phyloP scores from a whole-genome alignment of 2,329 filamentous ascomycete species.

The Coniochaeta pulveracea region DNA sequence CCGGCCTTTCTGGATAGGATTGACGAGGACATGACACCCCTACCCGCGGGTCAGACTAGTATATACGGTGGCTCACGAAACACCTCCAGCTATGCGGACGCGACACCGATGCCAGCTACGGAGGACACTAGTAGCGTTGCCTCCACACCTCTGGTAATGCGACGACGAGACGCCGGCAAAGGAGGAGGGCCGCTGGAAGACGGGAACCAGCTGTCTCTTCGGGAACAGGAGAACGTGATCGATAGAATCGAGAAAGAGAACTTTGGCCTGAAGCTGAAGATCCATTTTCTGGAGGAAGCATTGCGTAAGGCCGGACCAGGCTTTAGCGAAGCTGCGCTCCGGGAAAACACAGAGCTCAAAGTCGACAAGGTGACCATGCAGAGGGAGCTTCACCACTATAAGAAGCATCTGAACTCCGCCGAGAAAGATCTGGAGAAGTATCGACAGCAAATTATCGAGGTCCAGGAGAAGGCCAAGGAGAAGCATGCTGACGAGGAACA shows the following conservation, averaged over 20 bases:
- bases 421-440: conserved; percentile 82
- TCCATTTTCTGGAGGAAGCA: conserved; percentile 90
- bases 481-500: conserved; percentile 63
- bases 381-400: conserved; percentile 73
- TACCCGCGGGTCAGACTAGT: conserved; percentile 65
- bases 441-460: conserved; percentile 67
- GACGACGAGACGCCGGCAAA: conserved; percentile 48
- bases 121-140: conserved; percentile 64
- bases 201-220: conserved; percentile 80
- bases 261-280: conserved; percentile 91
- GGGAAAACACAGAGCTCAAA: conserved; percentile 94
- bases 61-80: conserved; percentile 55
- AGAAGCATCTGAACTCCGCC: conserved; percentile 70
- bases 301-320: conserved; percentile 78
- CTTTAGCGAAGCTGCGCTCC: conserved; percentile 78
- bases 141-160: conserved; percentile 68
- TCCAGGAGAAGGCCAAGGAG: conserved; percentile 71
- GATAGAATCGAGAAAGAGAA: conserved; percentile 98
- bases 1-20: conserved; percentile 62
- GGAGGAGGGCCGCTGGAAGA: conserved; percentile 64
- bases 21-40: conserved; percentile 60
- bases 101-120: conserved; percentile 65
- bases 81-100: conserved; percentile 49
- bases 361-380: conserved; percentile 86
- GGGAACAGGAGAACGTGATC: conserved; percentile 91